phyloP scores from a whole-genome alignment of 129 eudicot genomes.

The Glebionis coronaria region DNA sequence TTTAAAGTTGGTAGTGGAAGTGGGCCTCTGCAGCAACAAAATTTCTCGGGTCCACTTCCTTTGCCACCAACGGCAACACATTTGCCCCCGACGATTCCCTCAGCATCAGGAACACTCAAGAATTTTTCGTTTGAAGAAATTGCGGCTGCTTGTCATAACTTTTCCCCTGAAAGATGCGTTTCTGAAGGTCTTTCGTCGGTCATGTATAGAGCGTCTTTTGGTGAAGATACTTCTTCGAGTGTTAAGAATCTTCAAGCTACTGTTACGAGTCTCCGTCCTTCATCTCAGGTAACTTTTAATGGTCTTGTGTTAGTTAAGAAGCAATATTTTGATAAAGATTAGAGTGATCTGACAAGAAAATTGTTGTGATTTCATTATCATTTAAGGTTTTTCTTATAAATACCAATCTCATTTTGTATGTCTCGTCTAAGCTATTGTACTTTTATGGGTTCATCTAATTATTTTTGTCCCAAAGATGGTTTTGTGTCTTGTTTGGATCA shows the following conservation, averaged over 20 bases:
- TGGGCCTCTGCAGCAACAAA: constrained; percentile 45
- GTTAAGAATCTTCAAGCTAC: constrained; percentile 74
- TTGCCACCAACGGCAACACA: constrained; percentile 40
- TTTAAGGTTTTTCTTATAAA: too few relatives aligned
- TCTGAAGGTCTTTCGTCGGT: constrained; percentile 84
- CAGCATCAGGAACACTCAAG: constrained; percentile 44
- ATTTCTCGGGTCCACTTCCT: constrained; percentile 74
- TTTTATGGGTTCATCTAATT: too few relatives aligned
- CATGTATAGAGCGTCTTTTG: constrained; percentile 69
- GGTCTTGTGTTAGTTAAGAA: too few relatives aligned
- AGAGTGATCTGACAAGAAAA: too few relatives aligned
- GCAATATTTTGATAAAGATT: too few relatives aligned
- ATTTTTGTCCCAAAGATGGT: too few relatives aligned
- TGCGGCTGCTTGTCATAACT: constrained; percentile 78
- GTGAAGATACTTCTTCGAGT: constrained; percentile 54
- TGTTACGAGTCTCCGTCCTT: constrained; percentile 77
- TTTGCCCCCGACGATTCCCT: constrained; percentile 33
- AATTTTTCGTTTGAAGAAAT: constrained; percentile 76
- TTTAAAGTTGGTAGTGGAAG: constrained; percentile 53
- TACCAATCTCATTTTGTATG: too few relatives aligned
- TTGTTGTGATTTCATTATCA: too few relatives aligned
- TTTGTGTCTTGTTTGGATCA: too few relatives aligned
- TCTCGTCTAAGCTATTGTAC: too few relatives aligned
- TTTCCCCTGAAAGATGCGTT: constrained; percentile 69
- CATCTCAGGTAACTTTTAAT: constrained; percentile 53